Evolutionary conservation across 2,329 filamentous ascomycete genomes (phyloP).

Genomic region (Basipetospora chlamydospora): DNA sequence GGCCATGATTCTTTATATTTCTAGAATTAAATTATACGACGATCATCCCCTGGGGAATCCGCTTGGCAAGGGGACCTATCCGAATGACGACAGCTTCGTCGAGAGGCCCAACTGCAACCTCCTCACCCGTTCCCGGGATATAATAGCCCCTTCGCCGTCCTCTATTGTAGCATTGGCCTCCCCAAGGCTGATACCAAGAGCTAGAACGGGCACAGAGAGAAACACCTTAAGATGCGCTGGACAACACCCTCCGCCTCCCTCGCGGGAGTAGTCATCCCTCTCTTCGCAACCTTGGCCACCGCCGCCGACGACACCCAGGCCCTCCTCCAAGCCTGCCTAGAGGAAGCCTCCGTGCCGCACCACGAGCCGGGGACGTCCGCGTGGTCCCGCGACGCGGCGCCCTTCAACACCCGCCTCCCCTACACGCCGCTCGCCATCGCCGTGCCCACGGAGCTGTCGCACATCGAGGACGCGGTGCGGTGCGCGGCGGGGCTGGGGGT

Average conservation of each 20-base stretch:
- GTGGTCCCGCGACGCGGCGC: conserved; percentile 19
- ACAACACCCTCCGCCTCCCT: background rate
- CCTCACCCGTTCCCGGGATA: no score
- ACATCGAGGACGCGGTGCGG: conserved; percentile 28
- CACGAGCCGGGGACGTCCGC: background rate
- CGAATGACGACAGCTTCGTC: no score
- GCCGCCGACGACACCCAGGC: background rate
- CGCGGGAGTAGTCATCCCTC: background rate
- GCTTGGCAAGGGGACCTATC: no score
- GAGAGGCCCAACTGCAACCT: no score
- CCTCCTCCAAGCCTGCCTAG: conserved; percentile 2
- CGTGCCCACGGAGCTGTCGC: conserved; percentile 17
- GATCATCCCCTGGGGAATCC: no score
- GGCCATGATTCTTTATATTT: no score
- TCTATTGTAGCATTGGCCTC: no score
- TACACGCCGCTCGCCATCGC: conserved; percentile 18
- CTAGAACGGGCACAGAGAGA: no score
- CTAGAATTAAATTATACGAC: no score
- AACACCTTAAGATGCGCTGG: background rate
- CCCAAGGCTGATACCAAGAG: no score
- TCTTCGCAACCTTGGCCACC: background rate
- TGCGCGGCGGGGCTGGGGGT: conserved; percentile 26
- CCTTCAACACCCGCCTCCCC: conserved; percentile 19
- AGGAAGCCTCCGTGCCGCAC: conserved; percentile 1
- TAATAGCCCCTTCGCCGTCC: no score